Evolutionary conservation across 2,329 filamentous ascomycete species (phyloP), one percentile per base, ranked within the genome.

Genomic region (Amesomyces nigricolor): DNA sequence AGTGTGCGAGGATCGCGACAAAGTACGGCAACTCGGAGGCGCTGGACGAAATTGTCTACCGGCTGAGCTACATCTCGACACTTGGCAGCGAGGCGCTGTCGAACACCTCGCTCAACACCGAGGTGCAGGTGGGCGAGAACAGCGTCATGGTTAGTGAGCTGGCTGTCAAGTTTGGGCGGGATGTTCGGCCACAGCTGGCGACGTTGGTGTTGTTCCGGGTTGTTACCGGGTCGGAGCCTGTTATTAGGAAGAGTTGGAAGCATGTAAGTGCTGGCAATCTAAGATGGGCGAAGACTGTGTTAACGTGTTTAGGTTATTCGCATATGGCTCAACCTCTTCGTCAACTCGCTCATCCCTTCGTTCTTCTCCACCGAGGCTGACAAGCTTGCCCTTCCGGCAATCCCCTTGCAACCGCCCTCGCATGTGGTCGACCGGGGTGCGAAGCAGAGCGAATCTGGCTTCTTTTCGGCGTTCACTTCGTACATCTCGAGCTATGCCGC

Each of bases 401-500:
- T 99, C 64, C 91, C 94, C 3, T 76, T 97, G 47, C 92, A 96
- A 66, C 89, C 84, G 11, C 91, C 94, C 1, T 94, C 90, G 9
- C 91, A 96, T 67, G 83, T 97, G 47, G 91, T 99, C 61, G 94
- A 97, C 68, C 85, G 92, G 54, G 91, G 86, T 54, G 79, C 88
- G 42, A 88, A 89, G 61, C 78, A 85, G 35, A 82, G 78, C 56
- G 94, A 99, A 29, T 85, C 85, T 2, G 91, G 94, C 5, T 81
- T 99, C 48, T 91, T 99, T 68, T 96, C 91, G 4, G 91, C 92
- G 1, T 89, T 99, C 65, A 95, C 92, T 0, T 95, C 89, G 5
- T 99, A 97, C 66, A 91, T 99, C 32, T 95, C 91, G n/a, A 97
- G 92, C 70, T 97, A 99, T 69, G 94, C 95, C 42, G 95, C 94